Conservation (phyloP, 1,284 basidiomycete species). For the Caloboletus firmus region DNA sequence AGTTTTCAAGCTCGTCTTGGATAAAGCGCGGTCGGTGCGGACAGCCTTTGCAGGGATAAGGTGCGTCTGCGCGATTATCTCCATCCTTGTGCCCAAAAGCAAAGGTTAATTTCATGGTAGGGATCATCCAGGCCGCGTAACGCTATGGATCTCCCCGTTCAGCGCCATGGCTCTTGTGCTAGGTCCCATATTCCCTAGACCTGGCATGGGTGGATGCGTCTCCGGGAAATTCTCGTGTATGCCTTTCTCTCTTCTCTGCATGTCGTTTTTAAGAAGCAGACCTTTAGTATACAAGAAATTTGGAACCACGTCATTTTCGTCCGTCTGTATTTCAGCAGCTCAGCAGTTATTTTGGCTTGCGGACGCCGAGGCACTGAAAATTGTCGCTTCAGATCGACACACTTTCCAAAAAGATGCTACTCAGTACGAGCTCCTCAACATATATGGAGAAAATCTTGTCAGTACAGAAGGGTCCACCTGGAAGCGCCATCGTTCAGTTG, state of each 20-base stretch:
- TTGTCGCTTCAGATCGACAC: conserved; percentile 32
- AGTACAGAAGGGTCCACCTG: conserved; percentile 22
- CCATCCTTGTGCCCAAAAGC: background rate
- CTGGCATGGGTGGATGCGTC: conserved; percentile 34
- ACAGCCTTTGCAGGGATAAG: conserved; percentile 24
- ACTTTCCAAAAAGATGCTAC: conserved; percentile 39
- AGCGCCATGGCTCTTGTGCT: conserved; percentile 24
- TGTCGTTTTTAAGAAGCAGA: background rate
- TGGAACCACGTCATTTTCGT: conserved; percentile 39
- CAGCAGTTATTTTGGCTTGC: conserved; percentile 40
- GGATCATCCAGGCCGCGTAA: conserved; percentile 20
- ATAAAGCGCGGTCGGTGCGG: conserved; percentile 14
- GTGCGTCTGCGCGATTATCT: conserved; percentile 11
- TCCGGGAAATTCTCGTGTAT: conserved; percentile 38
- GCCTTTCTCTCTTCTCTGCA: conserved; percentile 1
- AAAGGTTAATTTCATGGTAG: conserved; percentile 6
- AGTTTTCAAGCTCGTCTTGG: conserved; percentile 8
- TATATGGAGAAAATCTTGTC: conserved; percentile 25
- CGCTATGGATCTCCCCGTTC: conserved; percentile 38
- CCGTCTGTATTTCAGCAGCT: conserved; percentile 31
- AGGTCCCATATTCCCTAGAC: conserved; percentile 36
- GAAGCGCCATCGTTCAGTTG: conserved; percentile 29
- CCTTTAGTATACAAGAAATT: conserved; percentile 38
- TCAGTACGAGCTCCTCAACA: conserved; percentile 21
- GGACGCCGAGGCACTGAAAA: conserved; percentile 43